phyloP scores from a whole-genome alignment of 2,329 filamentous ascomycete species.

The Fusarium pseudocircinatum region DNA sequence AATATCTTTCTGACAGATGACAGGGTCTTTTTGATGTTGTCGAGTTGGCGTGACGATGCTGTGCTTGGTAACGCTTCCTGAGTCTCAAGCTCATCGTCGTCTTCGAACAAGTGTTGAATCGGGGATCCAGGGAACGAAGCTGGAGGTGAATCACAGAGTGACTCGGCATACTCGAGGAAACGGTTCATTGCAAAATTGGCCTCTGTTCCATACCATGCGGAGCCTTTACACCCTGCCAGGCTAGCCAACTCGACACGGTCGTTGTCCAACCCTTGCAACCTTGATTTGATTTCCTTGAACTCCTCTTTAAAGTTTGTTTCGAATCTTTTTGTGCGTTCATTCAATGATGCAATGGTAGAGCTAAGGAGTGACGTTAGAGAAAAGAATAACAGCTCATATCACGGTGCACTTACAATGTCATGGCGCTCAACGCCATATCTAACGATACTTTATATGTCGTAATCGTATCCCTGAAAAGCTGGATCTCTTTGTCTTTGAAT shows the following conservation, averaged over 20 bases:
- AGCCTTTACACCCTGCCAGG: background rate
- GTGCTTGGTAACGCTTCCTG: accelerated
- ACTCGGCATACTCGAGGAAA: background rate
- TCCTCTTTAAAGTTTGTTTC: background rate
- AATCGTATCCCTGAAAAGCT: background rate
- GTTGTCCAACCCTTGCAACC: background rate
- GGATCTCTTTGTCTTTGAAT: background rate
- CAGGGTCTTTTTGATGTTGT: accelerated
- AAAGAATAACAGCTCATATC: accelerated
- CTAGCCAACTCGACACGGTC: background rate
- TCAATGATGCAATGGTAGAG: background rate
- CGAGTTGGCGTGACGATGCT: no score
- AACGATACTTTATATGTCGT: background rate
- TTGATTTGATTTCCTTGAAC: background rate
- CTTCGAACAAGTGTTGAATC: accelerated
- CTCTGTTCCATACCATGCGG: background rate
- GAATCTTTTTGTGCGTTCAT: background rate
- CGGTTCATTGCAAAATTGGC: background rate
- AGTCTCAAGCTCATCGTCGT: background rate
- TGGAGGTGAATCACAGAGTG: background rate
- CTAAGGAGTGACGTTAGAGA: background rate
- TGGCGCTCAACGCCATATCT: background rate
- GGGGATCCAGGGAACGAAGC: background rate
- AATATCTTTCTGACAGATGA: background rate
- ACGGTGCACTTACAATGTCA: background rate